Evolutionary conservation across 75 land plant species (phyloP), one percentile per base, ranked within the genome.

Genomic region (Cupressus sempervirens): DNA sequence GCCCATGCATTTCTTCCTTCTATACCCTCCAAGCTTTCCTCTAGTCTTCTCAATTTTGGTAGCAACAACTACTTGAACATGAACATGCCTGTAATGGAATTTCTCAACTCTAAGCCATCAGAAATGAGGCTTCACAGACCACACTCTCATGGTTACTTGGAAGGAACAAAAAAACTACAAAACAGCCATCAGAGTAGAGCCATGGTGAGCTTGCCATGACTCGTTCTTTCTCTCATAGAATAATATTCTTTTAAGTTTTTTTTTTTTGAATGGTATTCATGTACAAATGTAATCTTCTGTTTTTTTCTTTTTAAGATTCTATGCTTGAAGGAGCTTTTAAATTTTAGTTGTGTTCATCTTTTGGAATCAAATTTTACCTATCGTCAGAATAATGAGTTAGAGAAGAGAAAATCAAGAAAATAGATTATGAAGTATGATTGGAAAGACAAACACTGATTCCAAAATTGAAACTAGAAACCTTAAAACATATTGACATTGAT

Each of bases 51-150:
- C 9, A 79, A 32, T 43, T 79, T 79, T 79, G 81, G 81, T 45
- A 79, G 45, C 52, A 79, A 13, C 48, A 76, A 23, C 45, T 76
- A 43, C 79, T 36, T 76, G 79, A 79, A 10, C 50, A 43, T 79
- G 81, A 79, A 23, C 50, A 45, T 79, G 81, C 81, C 81, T n/a
- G 81, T 45, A 79, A n/a, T 79, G 81, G 81, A 79, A 45, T 79
- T 79, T 12, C 14, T 79, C 10, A 40, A 38, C 12, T 45, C 81
- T 30, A 79, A 79, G 46, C 81, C 81, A 38, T 26, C 81, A 45
- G 81, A 79, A 43, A 79, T 79, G 0, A 79, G 81, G 41, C 50
- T 45, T 79, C 81, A 79, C 0, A 45, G 81, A 43, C 48, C 52
- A 45, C 81, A 79, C 46, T 79, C 81, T 20, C n/a, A n/a, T n/a